Conservation (phyloP, 768 basidiomycete species). For the Lactarius pseudohatsudake region DNA sequence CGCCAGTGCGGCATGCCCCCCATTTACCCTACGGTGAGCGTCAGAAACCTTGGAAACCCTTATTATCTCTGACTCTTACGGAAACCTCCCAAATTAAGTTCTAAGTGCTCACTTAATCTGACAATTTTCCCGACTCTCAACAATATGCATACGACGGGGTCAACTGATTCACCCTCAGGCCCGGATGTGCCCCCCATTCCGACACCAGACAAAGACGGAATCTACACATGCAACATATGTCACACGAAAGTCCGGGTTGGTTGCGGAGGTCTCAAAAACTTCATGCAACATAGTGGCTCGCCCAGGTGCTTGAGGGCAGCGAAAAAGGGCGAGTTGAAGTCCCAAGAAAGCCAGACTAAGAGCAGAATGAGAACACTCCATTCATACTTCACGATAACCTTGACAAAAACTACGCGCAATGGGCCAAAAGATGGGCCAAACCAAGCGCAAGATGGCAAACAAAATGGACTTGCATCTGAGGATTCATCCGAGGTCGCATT, state of each 20-base stretch:
- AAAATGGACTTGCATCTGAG: not conserved
- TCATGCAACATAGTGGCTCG: not conserved
- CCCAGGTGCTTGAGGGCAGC: not conserved
- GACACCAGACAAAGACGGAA: not conserved
- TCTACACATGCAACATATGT: not conserved
- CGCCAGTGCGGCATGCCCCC: too few species aligned
- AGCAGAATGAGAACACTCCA: not conserved
- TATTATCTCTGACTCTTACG: too few species aligned
- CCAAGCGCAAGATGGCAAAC: not conserved
- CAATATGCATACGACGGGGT: constrained; percentile 51
- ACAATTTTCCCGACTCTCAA: not conserved
- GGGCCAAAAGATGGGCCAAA: too few species aligned
- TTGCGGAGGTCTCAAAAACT: not conserved
- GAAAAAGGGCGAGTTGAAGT: not conserved
- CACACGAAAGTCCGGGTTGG: not conserved
- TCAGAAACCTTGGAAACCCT: too few species aligned
- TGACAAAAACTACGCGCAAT: too few species aligned
- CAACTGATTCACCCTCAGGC: not conserved
- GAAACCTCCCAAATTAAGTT: too few species aligned
- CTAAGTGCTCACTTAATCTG: too few species aligned
- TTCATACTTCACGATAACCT: not conserved
- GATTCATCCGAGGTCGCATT: too few species aligned
- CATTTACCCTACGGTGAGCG: too few species aligned
- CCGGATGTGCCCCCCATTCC: not conserved
- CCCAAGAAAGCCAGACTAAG: too few species aligned